phyloP scores from a whole-genome alignment of 805 yeast genomes.

The Candida sithepensis region DNA sequence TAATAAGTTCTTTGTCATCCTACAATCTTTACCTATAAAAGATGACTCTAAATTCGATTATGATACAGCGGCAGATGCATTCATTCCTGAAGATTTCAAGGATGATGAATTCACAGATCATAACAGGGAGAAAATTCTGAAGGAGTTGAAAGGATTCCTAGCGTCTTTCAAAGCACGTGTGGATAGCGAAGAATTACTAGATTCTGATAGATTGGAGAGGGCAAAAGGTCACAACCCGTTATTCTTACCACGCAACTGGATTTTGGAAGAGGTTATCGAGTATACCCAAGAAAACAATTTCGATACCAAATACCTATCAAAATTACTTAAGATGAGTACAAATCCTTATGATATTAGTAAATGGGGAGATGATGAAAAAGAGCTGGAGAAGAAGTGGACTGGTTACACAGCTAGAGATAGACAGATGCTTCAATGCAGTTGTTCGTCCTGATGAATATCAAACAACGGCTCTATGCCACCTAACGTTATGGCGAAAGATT shows the following conservation, averaged over 20 bases:
- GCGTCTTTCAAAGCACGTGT: constrained; percentile 40
- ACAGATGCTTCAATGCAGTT: constrained; percentile 71
- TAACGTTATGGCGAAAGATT: no score
- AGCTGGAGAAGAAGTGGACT: constrained; percentile 59
- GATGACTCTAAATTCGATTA: constrained; percentile 27
- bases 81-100: constrained; percentile 28
- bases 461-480: no score
- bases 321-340: constrained; percentile 66
- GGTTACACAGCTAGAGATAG: constrained; percentile 49
- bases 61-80: constrained; percentile 23
- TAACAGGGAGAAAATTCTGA: constrained; percentile 37
- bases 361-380: constrained; percentile 67
- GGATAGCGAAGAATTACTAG: constrained; percentile 32
- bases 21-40: constrained; percentile 47
- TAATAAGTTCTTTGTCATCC: constrained; percentile 67
- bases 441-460: constrained; percentile 43
- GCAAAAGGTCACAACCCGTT: constrained; percentile 63
- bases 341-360: constrained; percentile 66
- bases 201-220: constrained; percentile 34
- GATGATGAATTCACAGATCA: constrained; percentile 22
- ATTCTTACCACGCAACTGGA: constrained; percentile 83
- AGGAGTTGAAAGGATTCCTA: constrained; percentile 50
- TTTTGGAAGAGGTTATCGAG: constrained; percentile 76
- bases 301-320: constrained; percentile 51
- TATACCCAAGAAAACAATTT: constrained; percentile 48